Percentiles rank a stretch among this genome's conserved stretches.
Evolutionary conservation across 2,329 filamentous ascomycete genomes (phyloP).

Genomic region (Calonectria crousiana): DNA sequence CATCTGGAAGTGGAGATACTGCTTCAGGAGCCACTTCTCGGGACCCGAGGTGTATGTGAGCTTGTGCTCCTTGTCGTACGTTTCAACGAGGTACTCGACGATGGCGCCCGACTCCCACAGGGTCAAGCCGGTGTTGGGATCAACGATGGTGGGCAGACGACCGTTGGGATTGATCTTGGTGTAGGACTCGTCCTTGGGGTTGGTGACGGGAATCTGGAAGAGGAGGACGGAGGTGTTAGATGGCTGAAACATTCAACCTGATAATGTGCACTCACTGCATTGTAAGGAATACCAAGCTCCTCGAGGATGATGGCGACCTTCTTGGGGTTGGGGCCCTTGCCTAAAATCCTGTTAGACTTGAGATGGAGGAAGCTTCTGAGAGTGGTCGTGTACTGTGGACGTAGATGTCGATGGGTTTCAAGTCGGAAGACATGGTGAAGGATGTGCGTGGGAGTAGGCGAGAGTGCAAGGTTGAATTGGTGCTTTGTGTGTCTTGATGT

Average conservation of each 20-base stretch:
- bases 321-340: slow-evolving; percentile 45
- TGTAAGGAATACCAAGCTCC: slow-evolving; percentile 53
- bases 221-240: not conserved
- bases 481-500: slow-evolving; percentile 5
- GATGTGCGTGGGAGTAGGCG: not conserved
- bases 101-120: slow-evolving; percentile 49
- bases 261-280: slow-evolving; percentile 33
- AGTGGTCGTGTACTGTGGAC: slow-evolving; percentile 25
- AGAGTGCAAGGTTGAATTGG: not conserved
- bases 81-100: slow-evolving; percentile 41
- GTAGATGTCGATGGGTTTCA: slow-evolving; percentile 33
- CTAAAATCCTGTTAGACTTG: slow-evolving; percentile 25
- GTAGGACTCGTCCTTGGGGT: slow-evolving; percentile 43
- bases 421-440: slow-evolving; percentile 27
- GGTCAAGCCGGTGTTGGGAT: slow-evolving; percentile 50
- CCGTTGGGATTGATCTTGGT: slow-evolving; percentile 50
- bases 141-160: slow-evolving; percentile 47
- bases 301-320: slow-evolving; percentile 52
- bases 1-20: slow-evolving; percentile 54
- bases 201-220: slow-evolving; percentile 32
- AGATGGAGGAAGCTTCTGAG: not conserved
- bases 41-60: slow-evolving; percentile 38
- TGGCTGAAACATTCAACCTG: not conserved
- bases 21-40: slow-evolving; percentile 49
- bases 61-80: slow-evolving; percentile 45